These are phyloP conservation scores for Grammothele lineata DNA, from an alignment of 768 basidiomycete species.

Conservation along the genomic window DNA sequence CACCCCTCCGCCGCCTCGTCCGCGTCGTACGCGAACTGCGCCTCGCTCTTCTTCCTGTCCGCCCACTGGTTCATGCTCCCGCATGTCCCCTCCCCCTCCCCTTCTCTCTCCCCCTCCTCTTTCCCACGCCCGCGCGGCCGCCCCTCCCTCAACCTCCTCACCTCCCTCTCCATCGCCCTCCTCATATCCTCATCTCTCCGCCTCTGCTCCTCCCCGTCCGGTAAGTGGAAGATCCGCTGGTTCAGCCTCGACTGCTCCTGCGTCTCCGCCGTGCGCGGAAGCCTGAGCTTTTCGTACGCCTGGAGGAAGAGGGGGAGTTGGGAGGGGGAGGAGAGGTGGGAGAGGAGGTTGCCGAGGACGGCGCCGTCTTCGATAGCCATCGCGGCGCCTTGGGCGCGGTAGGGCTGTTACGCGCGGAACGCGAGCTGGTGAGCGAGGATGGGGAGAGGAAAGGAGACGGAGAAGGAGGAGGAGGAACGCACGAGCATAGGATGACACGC, in stretches of 20 bases:
- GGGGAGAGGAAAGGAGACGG: too few relatives aligned
- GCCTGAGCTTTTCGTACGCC: constrained; percentile 51
- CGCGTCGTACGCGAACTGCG: constrained; percentile 52
- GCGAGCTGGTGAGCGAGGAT: background rate
- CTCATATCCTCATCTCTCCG: constrained; percentile 49
- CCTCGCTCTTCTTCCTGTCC: constrained; percentile 43
- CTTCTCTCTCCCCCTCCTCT: constrained; percentile 29
- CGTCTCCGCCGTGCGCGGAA: constrained; percentile 43
- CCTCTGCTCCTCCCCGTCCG: constrained; percentile 49
- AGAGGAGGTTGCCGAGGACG: constrained; percentile 44
- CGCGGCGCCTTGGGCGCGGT: constrained; percentile 40
- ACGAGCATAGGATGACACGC: constrained; percentile 42
- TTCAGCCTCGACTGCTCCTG: constrained; percentile 48
- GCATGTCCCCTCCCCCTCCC: constrained; percentile 23
- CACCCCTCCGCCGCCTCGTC: constrained; percentile 47
- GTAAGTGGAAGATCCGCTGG: constrained; percentile 50
- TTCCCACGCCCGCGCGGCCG: constrained; percentile 17
- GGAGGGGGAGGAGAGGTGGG: constrained; percentile 34
- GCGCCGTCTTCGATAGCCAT: constrained; percentile 50
- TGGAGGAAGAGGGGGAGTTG: constrained; percentile 44
- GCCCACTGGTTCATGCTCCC: constrained; percentile 60
- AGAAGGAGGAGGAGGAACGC: constrained; percentile 12
- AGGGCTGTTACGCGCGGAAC: constrained; percentile 32
- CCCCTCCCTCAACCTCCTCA: constrained; percentile 23
- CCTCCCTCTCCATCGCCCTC: constrained; percentile 39